Base-by-base conservation (phyloP, 371 early-diverging fungal genomes). In the Haplosporangium sp. region DNA sequence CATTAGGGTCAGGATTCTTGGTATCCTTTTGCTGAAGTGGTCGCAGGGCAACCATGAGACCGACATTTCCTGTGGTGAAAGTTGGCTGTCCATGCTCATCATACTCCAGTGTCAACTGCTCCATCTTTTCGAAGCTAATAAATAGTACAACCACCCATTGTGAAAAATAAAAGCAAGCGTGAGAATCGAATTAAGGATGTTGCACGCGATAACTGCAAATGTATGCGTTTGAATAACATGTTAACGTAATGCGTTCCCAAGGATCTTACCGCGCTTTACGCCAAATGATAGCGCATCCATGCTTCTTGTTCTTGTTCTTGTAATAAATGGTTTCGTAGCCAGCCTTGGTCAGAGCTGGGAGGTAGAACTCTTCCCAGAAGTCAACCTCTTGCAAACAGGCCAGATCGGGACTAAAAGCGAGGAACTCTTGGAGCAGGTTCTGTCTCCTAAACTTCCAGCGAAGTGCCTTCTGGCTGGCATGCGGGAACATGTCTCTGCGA, bases 401-500 rank as follows among this genome's bases (percentile, higher is more conserved):
- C 14, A 89, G 80, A 60, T 89, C 87, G 1, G 89, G 83, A 3
- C 75, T 62, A 67, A 83, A 86, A 12, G 69, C 61, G 11, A 81
- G 59, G 50, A 89, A 82, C 55, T 89, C 89, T 51, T 86, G 83
- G 6, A 84, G 68, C 1, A 79, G 18, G 63, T 79, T 79, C 52
- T 79, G 80, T 23, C 46, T 58, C 10, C 80, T 62, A 20, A 68
- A 73, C 60, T 79, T 79, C 80, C 80, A 79, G 20, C 69, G 73
- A 21, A 79, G 63, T 3, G 80, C 80, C 60, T 73, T 79, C 52
- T 79, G 73, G 50, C 73, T 86, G 9, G 86, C 84, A 62, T 85
- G 74, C 10, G 89, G 87, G 64, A 88, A 88, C 67, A 87, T 63
- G 48, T 87, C 83, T 8, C 89, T 80, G 36, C 86, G 87, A 20